Conservation (phyloP, 257 asterid species). For the Solanum lycopersicoides region DNA sequence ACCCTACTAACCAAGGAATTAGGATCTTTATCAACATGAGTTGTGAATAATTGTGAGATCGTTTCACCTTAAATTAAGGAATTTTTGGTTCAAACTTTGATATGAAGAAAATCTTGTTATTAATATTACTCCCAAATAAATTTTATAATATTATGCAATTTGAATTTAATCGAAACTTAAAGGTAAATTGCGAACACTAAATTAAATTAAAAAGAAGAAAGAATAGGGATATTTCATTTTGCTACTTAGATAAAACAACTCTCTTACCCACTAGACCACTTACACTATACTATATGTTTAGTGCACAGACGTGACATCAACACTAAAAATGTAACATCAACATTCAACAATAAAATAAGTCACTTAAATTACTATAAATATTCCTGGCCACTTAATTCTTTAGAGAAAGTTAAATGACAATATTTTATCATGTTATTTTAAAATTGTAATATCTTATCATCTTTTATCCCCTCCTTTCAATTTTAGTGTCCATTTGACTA, state of each 20-base stretch:
- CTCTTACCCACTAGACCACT: background rate
- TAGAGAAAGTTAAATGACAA: background rate
- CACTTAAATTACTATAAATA: background rate
- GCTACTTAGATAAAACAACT: background rate
- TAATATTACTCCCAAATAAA: rapidly evolving
- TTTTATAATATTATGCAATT: too few relatives aligned
- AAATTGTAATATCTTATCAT: background rate
- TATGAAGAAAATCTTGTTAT: too few relatives aligned
- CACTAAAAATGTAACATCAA: background rate
- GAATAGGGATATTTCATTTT: background rate
- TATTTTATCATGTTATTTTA: background rate
- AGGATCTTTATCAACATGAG: background rate
- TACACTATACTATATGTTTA: background rate
- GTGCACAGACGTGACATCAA: background rate
- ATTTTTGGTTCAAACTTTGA: too few relatives aligned
- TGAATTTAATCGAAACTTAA: too few relatives aligned
- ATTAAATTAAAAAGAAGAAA: too few relatives aligned
- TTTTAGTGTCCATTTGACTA: background rate
- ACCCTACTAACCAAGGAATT: background rate
- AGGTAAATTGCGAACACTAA: background rate
- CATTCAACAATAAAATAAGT: background rate
- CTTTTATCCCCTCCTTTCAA: background rate
- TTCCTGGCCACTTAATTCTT: background rate
- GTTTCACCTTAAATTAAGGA: background rate
- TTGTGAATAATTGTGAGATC: background rate